phyloP scores from a whole-genome alignment of 805 yeast species.

The Hanseniaspora mollemarum region DNA sequence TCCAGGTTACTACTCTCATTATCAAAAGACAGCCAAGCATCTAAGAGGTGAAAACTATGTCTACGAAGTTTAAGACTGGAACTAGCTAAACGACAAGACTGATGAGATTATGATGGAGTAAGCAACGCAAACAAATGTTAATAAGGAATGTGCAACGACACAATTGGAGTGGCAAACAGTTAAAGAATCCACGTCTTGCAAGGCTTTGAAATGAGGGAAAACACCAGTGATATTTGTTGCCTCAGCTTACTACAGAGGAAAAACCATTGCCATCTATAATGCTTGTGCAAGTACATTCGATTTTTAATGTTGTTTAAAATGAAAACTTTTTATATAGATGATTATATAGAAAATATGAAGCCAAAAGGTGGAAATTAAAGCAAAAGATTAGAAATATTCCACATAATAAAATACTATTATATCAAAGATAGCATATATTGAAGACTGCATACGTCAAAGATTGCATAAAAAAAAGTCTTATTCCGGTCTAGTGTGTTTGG shows the following conservation, averaged over 20 bases:
- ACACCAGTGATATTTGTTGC: too few species aligned
- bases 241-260: too few species aligned
- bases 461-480: background rate
- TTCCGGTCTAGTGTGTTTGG: background rate
- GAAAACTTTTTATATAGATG: background rate
- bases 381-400: background rate
- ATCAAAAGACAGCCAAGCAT: conserved; percentile 15
- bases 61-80: conserved; percentile 9
- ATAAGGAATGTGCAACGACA: too few species aligned
- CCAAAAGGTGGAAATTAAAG: background rate
- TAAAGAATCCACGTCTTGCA: too few species aligned
- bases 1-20: conserved; percentile 16
- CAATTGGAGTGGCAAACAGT: too few species aligned
- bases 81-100: background rate
- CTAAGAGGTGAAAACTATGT: conserved; percentile 14
- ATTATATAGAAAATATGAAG: background rate
- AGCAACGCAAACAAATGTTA: background rate
- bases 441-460: too few species aligned
- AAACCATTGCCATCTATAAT: too few species aligned
- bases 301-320: background rate
- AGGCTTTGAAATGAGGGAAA: too few species aligned
- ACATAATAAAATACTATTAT: too few species aligned
- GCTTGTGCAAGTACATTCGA: background rate
- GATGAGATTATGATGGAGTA: background rate
- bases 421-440: too few species aligned